A percentile compares a stretch with the other conserved stretches of the same genome.
Conservation (phyloP, 352 stramenopile genomes). For the Pythium angustatum region DNA sequence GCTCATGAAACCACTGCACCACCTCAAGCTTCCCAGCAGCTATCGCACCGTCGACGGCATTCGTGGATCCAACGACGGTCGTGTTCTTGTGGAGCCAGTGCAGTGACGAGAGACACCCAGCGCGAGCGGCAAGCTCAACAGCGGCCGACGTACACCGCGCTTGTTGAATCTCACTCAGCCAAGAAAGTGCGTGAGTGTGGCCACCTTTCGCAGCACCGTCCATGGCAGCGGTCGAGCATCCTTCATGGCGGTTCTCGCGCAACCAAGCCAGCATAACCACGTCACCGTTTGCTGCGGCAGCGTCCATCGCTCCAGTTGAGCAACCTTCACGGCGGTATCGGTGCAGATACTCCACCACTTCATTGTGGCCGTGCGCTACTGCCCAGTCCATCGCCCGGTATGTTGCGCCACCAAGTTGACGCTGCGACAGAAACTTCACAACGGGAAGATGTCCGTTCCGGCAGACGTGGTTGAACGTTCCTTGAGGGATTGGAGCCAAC, state of each 20-base stretch:
- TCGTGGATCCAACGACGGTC: background rate
- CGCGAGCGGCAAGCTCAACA: background rate
- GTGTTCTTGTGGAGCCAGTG: background rate
- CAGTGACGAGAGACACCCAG: background rate
- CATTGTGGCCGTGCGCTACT: background rate
- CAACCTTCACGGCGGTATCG: background rate
- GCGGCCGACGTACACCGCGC: background rate
- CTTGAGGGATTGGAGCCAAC: background rate
- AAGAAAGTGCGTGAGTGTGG: background rate
- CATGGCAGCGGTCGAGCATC: background rate
- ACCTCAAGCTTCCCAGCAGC: background rate
- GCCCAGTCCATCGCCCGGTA: background rate
- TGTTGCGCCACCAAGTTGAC: background rate
- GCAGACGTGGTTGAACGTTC: background rate
- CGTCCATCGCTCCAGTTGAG: background rate
- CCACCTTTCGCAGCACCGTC: background rate
- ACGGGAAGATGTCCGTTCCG: background rate
- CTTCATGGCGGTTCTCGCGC: background rate
- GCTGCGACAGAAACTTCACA: background rate
- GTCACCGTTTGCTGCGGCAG: background rate
- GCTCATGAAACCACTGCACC: background rate
- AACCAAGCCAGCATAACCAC: background rate
- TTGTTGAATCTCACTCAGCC: background rate
- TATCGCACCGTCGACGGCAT: background rate
- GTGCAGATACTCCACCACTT: background rate